Evolutionary conservation across 2,329 filamentous ascomycete species (phyloP).

Genomic region (Aspergillus ruber): DNA sequence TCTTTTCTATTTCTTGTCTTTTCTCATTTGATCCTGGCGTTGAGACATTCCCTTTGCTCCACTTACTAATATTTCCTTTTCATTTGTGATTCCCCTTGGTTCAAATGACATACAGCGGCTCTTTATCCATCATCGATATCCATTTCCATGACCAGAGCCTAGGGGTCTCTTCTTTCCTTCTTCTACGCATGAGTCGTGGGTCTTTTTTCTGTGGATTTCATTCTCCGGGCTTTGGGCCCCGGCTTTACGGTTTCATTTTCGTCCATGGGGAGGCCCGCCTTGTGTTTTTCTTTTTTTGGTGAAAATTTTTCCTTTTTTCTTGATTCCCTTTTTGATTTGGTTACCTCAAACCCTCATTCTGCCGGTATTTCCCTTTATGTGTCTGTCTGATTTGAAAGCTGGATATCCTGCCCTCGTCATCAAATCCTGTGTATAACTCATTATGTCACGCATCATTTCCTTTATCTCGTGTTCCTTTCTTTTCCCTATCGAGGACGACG

Average conservation of each 20-base stretch:
- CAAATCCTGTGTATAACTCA: conserved; percentile 26
- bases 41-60: conserved; percentile 26
- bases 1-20: conserved; percentile 20
- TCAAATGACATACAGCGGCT: conserved; percentile 21
- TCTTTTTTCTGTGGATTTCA: conserved; percentile 7
- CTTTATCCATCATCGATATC: conserved; percentile 22
- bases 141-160: conserved; percentile 18
- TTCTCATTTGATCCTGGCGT: conserved; percentile 28
- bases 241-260: neutral
- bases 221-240: neutral
- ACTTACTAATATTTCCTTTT: conserved; percentile 16
- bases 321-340: conserved; percentile 12
- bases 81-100: conserved; percentile 15
- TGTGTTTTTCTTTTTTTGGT: conserved; percentile 2
- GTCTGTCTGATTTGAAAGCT: conserved; percentile 22
- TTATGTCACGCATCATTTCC: conserved; percentile 22
- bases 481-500: conserved; percentile 15
- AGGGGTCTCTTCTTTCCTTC: conserved; percentile 13
- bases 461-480: conserved; percentile 15
- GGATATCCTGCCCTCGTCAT: conserved; percentile 30
- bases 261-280: conserved; percentile 9
- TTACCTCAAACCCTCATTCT: conserved; percentile 10
- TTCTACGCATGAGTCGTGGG: conserved; percentile 11
- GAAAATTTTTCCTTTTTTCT: conserved; percentile 9
- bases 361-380: conserved; percentile 13